These are phyloP conservation scores for Phoma herbarum DNA, from an alignment of 2,329 filamentous ascomycete species.

Conservation along the genomic window DNA sequence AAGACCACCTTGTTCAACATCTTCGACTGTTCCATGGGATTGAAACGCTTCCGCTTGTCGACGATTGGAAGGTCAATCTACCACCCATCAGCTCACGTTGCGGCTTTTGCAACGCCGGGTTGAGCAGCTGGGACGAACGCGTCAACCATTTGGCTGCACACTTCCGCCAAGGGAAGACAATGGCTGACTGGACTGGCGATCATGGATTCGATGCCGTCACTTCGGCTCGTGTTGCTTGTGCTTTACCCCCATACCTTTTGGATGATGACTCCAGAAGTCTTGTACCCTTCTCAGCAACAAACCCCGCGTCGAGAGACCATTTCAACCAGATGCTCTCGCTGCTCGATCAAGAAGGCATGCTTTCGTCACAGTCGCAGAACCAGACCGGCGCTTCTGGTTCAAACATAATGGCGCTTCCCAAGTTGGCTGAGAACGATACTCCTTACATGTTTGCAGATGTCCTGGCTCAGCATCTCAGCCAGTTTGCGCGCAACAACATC, in stretches of 20 bases:
- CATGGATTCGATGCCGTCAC: conserved; percentile 46
- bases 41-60: conserved; percentile 46
- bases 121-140: conserved; percentile 37
- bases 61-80: conserved; percentile 36
- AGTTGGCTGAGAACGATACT: conserved; percentile 36
- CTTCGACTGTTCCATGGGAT: conserved; percentile 36
- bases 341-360: conserved; percentile 15
- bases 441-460: conserved; percentile 53
- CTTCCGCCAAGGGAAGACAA: conserved; percentile 35
- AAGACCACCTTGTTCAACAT: conserved; percentile 42
- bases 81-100: conserved; percentile 34
- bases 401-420: conserved; percentile 12
- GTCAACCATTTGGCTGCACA: conserved; percentile 39
- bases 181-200: conserved; percentile 41
- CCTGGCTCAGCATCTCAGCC: conserved; percentile 53
- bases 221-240: conserved; percentile 54
- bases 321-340: conserved; percentile 30
- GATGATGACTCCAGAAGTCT: conserved; percentile 52
- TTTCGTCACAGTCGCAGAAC: not conserved
- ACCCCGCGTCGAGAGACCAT: conserved; percentile 33
- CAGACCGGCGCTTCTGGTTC: not conserved
- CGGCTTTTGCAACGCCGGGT: conserved; percentile 33
- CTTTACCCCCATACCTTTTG: conserved; percentile 58
- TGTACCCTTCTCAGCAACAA: conserved; percentile 55
- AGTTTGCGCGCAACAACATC: conserved; percentile 52